A percentile compares a stretch with the other conserved stretches of the same genome.
Conservation (phyloP, 2,329 filamentous ascomycete species). For the Laburnicola sp. region DNA sequence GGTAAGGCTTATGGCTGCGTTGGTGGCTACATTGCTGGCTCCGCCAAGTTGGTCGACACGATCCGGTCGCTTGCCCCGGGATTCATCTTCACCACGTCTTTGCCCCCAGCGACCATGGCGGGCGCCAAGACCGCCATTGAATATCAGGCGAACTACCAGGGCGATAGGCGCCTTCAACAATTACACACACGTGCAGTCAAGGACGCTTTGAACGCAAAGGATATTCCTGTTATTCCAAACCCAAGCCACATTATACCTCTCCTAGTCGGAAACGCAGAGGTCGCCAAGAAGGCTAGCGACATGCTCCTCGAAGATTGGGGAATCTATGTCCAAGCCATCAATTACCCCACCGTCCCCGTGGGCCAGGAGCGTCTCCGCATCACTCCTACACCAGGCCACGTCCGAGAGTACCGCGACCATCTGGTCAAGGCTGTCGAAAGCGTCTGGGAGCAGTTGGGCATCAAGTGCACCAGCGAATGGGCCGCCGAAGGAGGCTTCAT, state of each 20-base stretch:
- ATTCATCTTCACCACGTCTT: conserved; percentile 98
- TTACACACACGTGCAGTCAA: conserved; percentile 95
- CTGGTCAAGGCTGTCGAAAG: conserved; percentile 81
- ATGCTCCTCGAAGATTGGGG: conserved; percentile 85
- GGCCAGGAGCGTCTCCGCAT: conserved; percentile 97
- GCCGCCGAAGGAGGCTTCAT: conserved; percentile 89
- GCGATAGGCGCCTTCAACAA: conserved; percentile 90
- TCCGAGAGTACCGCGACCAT: conserved; percentile 79
- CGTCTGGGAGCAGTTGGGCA: conserved; percentile 85
- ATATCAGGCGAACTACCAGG: conserved; percentile 83
- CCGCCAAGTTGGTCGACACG: conserved; percentile 81
- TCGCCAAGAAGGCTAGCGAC: conserved; percentile 90
- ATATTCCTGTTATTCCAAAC: conserved; percentile 97
- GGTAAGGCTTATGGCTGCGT: conserved; percentile 98
- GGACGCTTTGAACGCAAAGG: conserved; percentile 72
- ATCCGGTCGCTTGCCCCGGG: conserved; percentile 93
- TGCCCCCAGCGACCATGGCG: conserved; percentile 96
- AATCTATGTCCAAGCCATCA: conserved; percentile 98
- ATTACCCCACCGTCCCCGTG: conserved; percentile 96
- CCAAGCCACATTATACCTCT: conserved; percentile 95
- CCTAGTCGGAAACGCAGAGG: conserved; percentile 88
- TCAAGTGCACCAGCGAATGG: conserved; percentile 95
- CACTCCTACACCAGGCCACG: conserved; percentile 92
- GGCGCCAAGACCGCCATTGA: conserved; percentile 89
- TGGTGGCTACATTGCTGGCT: conserved; percentile 95